Base-by-base conservation (phyloP, 768 basidiomycete genomes). In the Collybia sordida region DNA sequence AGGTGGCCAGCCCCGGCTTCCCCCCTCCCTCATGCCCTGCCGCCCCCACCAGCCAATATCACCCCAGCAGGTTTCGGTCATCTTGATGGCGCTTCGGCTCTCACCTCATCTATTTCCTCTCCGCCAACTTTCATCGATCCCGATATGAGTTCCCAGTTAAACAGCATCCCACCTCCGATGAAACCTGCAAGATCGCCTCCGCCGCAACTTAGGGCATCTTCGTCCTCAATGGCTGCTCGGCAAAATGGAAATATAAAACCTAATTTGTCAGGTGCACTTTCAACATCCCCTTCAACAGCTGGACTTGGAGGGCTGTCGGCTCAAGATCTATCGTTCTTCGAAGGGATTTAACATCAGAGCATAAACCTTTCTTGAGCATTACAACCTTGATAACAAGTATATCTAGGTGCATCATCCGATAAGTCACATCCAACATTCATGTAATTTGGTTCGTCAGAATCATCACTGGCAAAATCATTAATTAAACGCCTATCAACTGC, bases 311-410 rank as follows among this genome's bases (percentile, higher is more conserved):
- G 85, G 3, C 64, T 93, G 43, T 88, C 86, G 3, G 90, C 89
- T 2, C 88, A 90, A 67, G 92, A 93, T 75, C 64, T 93, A 45
- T 90, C 86, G 15, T 93, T 94, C 65, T 94, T 93, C 63, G 91
- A 93, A 67, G 86, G 88, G 28, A 59, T 87, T 25, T 89, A 64
- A 40, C 37, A 3, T 31, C 11, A 6, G n/a, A n/a, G 28, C 28
- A 25, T 46, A 19, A 11, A 21, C 39, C 11, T 17, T 18, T 45
- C 27, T 8, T n/a, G 23, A 37, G n/a, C 24, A 15, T 21, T 19
- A 31, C 31, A 15, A 6, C 17, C 21, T 18, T 17, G n/a, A 41
- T 19, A 5, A 24, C 11, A 21, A 7, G 27, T 23, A 19, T 51
- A 38, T 7, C n/a, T 28, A 25, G 14, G 31, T 31, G 31, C 31